Evolutionary conservation across 2,329 filamentous ascomycete genomes (phyloP), one percentile per base, ranked within the genome.

Genomic region (Spiromastix sp.): DNA sequence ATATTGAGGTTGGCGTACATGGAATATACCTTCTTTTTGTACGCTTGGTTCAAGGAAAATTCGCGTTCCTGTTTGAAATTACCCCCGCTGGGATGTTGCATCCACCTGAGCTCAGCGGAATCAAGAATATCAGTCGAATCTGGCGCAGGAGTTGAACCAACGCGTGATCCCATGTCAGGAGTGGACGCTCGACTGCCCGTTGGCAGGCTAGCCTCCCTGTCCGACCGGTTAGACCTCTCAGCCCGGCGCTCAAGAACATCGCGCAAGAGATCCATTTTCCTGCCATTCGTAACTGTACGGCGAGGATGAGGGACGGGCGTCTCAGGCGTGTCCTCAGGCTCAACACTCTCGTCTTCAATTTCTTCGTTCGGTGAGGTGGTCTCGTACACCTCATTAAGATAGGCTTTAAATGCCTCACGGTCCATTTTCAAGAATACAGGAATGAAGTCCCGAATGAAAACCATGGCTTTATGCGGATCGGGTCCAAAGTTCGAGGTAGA

Each of bases 1-100:
- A 98, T 80, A 3, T 81, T 85, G 49, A 85, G 75, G 57, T 95
- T 96, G 56, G 80, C 81, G 64, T 93, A 98, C 55, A 96, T 77
- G 54, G 89, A 89, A 66, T 85, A 93, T 60, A 76, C 79, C 8
- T 78, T 77, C 30, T 87, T 82, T 46, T 72, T 71, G 60, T 91
- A 93, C 39, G 83, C 79, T 34, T 86, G 82, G 42, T 94, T 85
- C 27, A 74, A 41, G 63, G 81, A 67, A 72, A 89, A 61, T 73
- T 74, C 60, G 70, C 77, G 52, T 73, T 45, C 36, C 12, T 42
- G 34, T 65, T 71, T 52, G 68, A 74, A 56, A 52, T 73, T 68
- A 27, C 68, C 57, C 64, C 68, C 52, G 63, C 66, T 48, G 49
- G 73, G 63, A 64, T 79, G 62, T 60, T 73, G 51, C 69, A 54